Percentiles rank a stretch among this genome's conserved stretches.
These are phyloP conservation scores for Tolypocladium amazonense DNA, from an alignment of 2,329 filamentous ascomycete genomes.

Conservation along the genomic window DNA sequence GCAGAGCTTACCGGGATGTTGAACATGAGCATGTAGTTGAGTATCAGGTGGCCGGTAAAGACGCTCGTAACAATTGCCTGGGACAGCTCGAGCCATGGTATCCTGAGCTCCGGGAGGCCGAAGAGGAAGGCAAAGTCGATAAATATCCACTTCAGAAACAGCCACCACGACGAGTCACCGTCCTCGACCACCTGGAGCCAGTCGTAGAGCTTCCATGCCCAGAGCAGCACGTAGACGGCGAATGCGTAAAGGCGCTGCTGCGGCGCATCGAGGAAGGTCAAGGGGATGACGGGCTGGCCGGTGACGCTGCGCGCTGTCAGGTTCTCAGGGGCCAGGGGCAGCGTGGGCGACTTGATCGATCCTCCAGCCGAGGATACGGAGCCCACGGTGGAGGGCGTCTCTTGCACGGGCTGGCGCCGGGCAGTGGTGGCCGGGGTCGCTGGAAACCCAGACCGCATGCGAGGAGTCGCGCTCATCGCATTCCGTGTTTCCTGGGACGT, in stretches of 20 bases:
- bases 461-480: conserved; percentile 78
- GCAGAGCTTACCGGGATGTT: conserved; percentile 58
- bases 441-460: conserved; percentile 73
- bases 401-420: conserved; percentile 19
- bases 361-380: conserved; percentile 18
- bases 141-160: conserved; percentile 88
- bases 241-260: conserved; percentile 82
- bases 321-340: conserved; percentile 39
- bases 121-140: conserved; percentile 84
- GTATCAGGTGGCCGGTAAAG: conserved; percentile 59
- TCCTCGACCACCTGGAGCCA: conserved; percentile 69
- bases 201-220: conserved; percentile 81
- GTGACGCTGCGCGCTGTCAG: conserved; percentile 12
- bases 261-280: conserved; percentile 75
- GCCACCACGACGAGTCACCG: conserved; percentile 75
- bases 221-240: conserved; percentile 64
- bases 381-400: conserved; percentile 19
- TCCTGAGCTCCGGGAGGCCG: conserved; percentile 73
- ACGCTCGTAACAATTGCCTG: conserved; percentile 60
- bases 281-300: conserved; percentile 62
- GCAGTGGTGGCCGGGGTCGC: conserved; percentile 52
- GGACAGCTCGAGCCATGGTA: conserved; percentile 94
- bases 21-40: conserved; percentile 88
- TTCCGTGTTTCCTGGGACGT: conserved; percentile 27
- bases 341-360: conserved; percentile 19